Percentiles rank a stretch among this genome's conserved stretches.
phyloP scores from a whole-genome alignment of 192 early-diverging fungal species.

The Dimargaris cristalligena region DNA sequence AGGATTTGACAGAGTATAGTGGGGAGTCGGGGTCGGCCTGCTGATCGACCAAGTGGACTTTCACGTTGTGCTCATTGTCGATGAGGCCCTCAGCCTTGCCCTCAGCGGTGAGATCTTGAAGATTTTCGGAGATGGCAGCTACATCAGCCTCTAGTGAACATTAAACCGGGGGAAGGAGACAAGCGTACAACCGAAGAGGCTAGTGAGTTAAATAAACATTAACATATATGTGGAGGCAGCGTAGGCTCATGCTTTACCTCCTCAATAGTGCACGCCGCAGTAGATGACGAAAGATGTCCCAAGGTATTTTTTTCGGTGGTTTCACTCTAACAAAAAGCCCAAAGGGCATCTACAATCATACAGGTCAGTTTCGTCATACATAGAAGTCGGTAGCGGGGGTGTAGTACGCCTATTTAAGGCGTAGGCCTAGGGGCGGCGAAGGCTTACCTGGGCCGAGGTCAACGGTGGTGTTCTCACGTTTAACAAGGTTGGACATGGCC shows the following conservation, averaged over 20 bases:
- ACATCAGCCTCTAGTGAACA: neutral
- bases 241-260: too few relatives aligned
- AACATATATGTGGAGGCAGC: too few relatives aligned
- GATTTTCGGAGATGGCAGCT: slow-evolving; percentile 8
- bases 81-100: neutral
- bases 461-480: neutral
- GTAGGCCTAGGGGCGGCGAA: neutral
- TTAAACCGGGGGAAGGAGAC: neutral
- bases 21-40: slow-evolving; percentile 56
- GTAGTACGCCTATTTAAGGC: neutral
- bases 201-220: too few relatives aligned
- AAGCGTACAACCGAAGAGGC: neutral
- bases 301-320: too few relatives aligned
- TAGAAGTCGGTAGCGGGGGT: neutral
- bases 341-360: too few relatives aligned
- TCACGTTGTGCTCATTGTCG: slow-evolving; percentile 29
- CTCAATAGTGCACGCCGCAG: too few relatives aligned
- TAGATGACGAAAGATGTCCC: too few relatives aligned
- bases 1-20: slow-evolving; percentile 64
- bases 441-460: neutral
- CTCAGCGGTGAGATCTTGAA: slow-evolving; percentile 9
- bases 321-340: too few relatives aligned
- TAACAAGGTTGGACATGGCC: too few relatives aligned
- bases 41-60: slow-evolving; percentile 39
- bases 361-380: neutral